These are phyloP conservation scores for Acrocalymma vagum DNA, from an alignment of 2,329 filamentous ascomycete genomes.

Conservation along the genomic window DNA sequence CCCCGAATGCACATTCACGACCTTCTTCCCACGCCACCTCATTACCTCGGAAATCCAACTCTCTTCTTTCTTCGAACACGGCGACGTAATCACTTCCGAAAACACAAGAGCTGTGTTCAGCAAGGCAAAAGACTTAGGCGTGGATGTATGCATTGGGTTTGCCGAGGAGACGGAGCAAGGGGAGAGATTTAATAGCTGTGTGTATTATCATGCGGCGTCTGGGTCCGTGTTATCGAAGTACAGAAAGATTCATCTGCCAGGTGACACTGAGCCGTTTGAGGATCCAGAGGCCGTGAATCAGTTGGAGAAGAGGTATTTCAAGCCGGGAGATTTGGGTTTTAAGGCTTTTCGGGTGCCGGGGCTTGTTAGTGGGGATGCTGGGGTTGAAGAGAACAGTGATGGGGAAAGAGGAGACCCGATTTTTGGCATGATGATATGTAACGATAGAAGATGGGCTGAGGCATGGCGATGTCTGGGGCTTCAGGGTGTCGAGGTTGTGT, in stretches of 20 bases:
- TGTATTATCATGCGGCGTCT: constrained; percentile 27
- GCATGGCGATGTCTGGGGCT: constrained; percentile 61
- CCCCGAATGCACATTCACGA: constrained; percentile 63
- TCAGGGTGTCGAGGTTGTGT: constrained; percentile 58
- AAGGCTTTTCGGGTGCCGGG: constrained; percentile 35
- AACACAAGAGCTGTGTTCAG: constrained; percentile 58
- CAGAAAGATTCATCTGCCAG: constrained; percentile 27
- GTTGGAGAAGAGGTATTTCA: constrained; percentile 64
- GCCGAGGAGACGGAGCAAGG: constrained; percentile 57
- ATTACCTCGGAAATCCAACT: constrained; percentile 55
- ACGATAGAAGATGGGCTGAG: constrained; percentile 62
- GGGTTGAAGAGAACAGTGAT: no score
- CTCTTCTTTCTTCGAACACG: constrained; percentile 59
- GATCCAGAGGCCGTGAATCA: constrained; percentile 59
- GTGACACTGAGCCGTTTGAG: constrained; percentile 24
- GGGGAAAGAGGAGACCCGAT: constrained; percentile 58
- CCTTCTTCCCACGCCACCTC: constrained; percentile 63
- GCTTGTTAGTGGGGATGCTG: constrained; percentile 19
- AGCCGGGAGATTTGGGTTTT: constrained; percentile 61
- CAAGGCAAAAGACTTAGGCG: constrained; percentile 52
- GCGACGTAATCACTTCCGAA: constrained; percentile 49
- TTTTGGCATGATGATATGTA: constrained; percentile 64
- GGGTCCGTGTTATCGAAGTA: constrained; percentile 28
- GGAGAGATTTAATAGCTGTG: constrained; percentile 28
- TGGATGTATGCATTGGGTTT: constrained; percentile 63